Evolutionary conservation across 1,139 yeast genomes (phyloP), one percentile per base, ranked within the genome.

Genomic region (Blastobotrys elegans): DNA sequence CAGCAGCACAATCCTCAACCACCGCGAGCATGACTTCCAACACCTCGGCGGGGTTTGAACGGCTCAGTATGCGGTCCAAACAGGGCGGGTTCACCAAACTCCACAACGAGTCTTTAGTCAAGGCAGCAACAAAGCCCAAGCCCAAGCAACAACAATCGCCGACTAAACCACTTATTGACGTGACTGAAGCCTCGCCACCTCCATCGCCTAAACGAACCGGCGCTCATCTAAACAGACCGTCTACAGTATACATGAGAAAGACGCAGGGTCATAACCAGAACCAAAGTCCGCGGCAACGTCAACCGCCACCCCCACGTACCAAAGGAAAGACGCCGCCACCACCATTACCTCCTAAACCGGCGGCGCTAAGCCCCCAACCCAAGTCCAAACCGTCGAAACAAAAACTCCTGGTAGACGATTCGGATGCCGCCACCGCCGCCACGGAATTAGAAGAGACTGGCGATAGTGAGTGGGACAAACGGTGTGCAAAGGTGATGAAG

Each of bases 401-500:
- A 7, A 40, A 43, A 30, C 30, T 41, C 26, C 11, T 21, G 5
- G 21, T 14, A 8, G 35, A 34, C 13, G 38, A 45, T 18, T 32
- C 18, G 3, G 37, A 30, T 46, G n/a, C n/a, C n/a, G n/a, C n/a
- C n/a, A n/a, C n/a, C n/a, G n/a, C n/a, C n/a, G n/a, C n/a, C n/a
- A n/a, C n/a, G n/a, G 22, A 26, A 17, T 10, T 20, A 20, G 11
- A 34, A 24, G 24, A 17, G 8, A 43, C 46, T 13, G 46, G 46
- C 14, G 46, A 43, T 27, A 10, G 17, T 5, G 59, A 55, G 30
- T 61, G 63, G 62, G 65, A 65, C 39, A 56, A 56, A 47, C 56
- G 53, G 43, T 56, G 57, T 4, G 53, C 57, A 20, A 55, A 54
- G 32, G 62, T 64, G 4, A 46, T 69, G 52, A 64, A 66, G 54